Base-by-base conservation (phyloP, 2,329 filamentous ascomycete species). In the Beauveria sp. region DNA sequence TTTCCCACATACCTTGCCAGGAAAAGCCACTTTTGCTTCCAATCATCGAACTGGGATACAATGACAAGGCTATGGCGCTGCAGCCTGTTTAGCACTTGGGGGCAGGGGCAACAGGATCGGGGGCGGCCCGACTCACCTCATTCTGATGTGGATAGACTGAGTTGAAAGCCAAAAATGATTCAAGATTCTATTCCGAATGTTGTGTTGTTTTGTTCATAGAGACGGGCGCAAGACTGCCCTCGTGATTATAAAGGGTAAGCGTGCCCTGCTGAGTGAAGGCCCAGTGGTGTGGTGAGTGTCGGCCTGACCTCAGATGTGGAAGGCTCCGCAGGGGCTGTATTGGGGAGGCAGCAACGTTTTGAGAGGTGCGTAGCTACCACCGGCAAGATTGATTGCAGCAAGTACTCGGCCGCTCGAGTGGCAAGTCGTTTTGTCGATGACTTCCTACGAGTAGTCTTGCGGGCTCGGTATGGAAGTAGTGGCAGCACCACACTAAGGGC, bases 1-100 rank as follows among this genome's bases (percentile, higher is more conserved):
- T 60, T 60, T 60, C 57, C 57, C 49, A 52, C 57, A 24, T 60
- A 60, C 57, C 57, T 52, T 60, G 57, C 57, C 57, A 60, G 46
- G 57, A 52, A 12, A 60, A 60, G 49, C 57, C 57, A 60, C 57
- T 42, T 60, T 50, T 60, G 57, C 57, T 60, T 50, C 57, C 57
- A 53, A 53, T 60, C 48, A 60, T 46, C n/a, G 49, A 60, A 53
- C 49, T 45, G 48, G 57, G 57, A 53, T 52, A 49, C 57, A 60
- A 60, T 50, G 57, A 53, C 49, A 60, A 60, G 57, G 57, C 57
- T 60, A 60, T 52, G 49, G 57, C 48, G 57, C 57, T 60, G 49
- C 38, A 60, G 57, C 57, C 57, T 53, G 57, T 40, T 60, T 60
- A 60, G 57, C 38, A 60, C 31, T 34, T 22, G 45, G 34, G 45